Evolutionary conservation across 1,284 basidiomycete genomes (phyloP).

Genomic region (Cryptococcus sp.): DNA sequence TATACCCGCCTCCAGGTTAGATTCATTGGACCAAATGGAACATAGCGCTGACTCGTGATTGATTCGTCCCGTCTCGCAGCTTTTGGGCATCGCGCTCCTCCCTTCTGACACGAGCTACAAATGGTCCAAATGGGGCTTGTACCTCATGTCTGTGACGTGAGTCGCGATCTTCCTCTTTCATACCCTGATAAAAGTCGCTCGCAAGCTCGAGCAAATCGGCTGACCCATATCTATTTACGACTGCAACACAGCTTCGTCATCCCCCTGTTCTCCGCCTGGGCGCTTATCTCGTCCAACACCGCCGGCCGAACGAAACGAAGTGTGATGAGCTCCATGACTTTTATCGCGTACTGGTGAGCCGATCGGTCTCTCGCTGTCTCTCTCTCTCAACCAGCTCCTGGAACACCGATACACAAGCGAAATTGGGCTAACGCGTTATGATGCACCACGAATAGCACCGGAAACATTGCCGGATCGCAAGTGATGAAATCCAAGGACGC

Average conservation of each 20-base stretch:
- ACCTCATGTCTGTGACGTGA: conserved; percentile 35
- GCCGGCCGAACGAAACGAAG: conserved; percentile 46
- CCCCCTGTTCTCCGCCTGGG: conserved; percentile 37
- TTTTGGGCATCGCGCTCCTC: conserved; percentile 24
- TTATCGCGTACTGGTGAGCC: conserved; percentile 41
- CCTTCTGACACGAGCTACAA: conserved; percentile 23
- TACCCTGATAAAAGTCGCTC: neutral
- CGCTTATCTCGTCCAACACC: conserved; percentile 40
- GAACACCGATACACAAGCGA: neutral
- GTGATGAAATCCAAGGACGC: conserved; percentile 43
- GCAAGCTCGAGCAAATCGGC: neutral
- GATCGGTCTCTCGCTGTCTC: neutral
- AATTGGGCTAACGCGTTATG: neutral
- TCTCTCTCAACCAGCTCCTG: too few relatives aligned
- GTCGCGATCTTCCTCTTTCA: neutral
- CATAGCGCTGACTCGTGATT: neutral
- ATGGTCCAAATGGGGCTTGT: conserved; percentile 38
- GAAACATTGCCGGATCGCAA: conserved; percentile 28
- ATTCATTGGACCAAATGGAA: too few relatives aligned
- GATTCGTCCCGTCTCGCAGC: neutral
- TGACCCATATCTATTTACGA: neutral
- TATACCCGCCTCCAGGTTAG: too few relatives aligned
- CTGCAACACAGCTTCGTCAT: conserved; percentile 27
- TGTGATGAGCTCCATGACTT: conserved; percentile 32
- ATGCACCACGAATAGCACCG: neutral